These are phyloP conservation scores for Coemansia aciculifera DNA, from an alignment of 192 early-diverging fungal species.

Conservation along the genomic window DNA sequence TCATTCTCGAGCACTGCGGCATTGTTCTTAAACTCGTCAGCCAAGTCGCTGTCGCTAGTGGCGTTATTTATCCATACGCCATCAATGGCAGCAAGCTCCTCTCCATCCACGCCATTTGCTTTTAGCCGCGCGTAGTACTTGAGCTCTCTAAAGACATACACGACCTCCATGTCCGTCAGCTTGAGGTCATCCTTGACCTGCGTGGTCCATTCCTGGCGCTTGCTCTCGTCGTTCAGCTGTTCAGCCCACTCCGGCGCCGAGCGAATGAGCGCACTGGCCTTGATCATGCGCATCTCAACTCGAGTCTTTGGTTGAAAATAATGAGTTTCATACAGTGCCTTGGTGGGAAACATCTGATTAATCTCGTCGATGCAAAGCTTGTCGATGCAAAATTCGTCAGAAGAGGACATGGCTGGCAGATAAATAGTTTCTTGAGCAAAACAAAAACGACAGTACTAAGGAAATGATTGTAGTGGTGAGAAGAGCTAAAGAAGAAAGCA, in stretches of 20 bases:
- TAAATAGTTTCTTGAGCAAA: neutral
- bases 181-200: neutral
- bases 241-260: neutral
- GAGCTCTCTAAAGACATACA: constrained; percentile 5
- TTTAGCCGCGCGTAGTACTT: constrained; percentile 6
- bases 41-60: neutral
- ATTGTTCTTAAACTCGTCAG: neutral
- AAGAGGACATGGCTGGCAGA: neutral
- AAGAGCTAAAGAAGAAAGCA: neutral
- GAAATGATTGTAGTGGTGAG: no score
- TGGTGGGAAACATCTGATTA: neutral
- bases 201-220: neutral
- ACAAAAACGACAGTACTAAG: neutral
- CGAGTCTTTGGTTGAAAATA: neutral
- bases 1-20: neutral
- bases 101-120: neutral
- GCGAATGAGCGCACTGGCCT: constrained; percentile 1
- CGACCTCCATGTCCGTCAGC: neutral
- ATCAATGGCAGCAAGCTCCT: neutral
- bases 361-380: neutral
- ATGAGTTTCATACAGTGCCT: neutral
- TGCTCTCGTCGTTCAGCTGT: neutral
- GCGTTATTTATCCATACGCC: neutral
- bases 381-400: neutral
- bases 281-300: neutral